Percentiles rank a stretch among this genome's conserved stretches.
phyloP scores from a whole-genome alignment of 164 flowering plant species.

The Dillenia turbinata region DNA sequence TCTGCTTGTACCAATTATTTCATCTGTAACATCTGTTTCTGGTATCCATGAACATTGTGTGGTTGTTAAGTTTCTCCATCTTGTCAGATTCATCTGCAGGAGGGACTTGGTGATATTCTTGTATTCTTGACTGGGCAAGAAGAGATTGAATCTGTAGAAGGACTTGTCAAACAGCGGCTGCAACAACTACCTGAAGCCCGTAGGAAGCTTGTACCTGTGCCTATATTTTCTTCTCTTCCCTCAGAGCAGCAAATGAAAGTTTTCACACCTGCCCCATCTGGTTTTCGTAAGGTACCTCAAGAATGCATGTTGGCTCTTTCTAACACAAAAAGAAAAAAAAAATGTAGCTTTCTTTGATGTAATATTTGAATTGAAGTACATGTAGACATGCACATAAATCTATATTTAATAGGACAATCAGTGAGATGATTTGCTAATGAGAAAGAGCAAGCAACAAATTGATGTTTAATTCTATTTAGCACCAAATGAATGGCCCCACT shows the following conservation, averaged over 20 bases:
- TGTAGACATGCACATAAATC: no score
- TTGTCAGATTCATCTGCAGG: slow-evolving; percentile 80
- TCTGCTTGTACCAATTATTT: no score
- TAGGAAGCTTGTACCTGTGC: slow-evolving; percentile 48
- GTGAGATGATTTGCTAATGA: no score
- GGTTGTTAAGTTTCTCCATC: not conserved
- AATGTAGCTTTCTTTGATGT: not conserved
- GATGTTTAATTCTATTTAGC: no score
- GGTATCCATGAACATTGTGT: not conserved
- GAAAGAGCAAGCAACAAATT: no score
- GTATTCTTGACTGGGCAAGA: slow-evolving; percentile 97
- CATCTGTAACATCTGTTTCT: not conserved
- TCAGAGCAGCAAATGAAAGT: slow-evolving; percentile 85
- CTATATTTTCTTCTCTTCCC: slow-evolving; percentile 91
- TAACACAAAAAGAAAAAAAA: not conserved
- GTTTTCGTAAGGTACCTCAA: slow-evolving; percentile 71
- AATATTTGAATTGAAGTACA: not conserved
- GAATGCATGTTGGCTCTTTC: not conserved
- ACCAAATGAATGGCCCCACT: no score
- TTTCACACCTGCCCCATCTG: slow-evolving; percentile 72
- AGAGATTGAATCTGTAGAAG: slow-evolving; percentile 91
- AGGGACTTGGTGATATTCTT: slow-evolving; percentile 87
- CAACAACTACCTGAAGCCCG: slow-evolving; percentile 51
- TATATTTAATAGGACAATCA: no score
- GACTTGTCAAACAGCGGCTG: slow-evolving; percentile 53